Percentiles rank a stretch among this genome's conserved stretches.
Conservation (phyloP, 208 protist species). For the Trypanosoma rangeli region DNA sequence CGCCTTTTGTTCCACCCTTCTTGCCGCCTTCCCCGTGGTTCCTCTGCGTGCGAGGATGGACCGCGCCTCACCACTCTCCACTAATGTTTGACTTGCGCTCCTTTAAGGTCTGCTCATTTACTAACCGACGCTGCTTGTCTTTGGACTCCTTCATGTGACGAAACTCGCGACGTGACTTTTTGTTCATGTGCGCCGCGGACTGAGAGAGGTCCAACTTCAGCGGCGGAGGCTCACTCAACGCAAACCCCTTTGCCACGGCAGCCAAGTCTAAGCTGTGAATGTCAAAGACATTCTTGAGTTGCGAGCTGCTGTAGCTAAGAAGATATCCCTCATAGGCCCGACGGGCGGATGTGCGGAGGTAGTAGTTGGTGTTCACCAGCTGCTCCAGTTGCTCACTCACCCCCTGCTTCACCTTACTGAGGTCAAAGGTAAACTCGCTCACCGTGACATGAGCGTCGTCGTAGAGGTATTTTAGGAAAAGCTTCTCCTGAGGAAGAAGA, state of each 20-base stretch:
- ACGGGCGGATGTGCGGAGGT: constrained; percentile 95
- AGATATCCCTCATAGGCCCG: constrained; percentile 98
- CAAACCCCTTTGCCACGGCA: constrained; percentile 93
- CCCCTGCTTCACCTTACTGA: constrained; percentile 93
- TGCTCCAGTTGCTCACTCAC: constrained; percentile 95
- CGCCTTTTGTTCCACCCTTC: neutral
- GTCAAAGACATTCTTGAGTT: constrained; percentile 99
- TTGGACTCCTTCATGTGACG: constrained; percentile 70
- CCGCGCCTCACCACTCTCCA: constrained; percentile 64
- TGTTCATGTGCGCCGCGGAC: constrained; percentile 89
- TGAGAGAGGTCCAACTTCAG: constrained; percentile 92
- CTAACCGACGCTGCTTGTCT: constrained; percentile 51
- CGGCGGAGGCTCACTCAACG: constrained; percentile 87
- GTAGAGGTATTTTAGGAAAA: constrained; percentile 98
- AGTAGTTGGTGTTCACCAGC: constrained; percentile 98
- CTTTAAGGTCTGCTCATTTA: constrained; percentile 44
- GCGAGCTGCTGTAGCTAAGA: constrained; percentile 97
- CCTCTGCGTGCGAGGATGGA: neutral
- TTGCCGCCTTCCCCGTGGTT: no score
- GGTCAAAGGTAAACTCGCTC: constrained; percentile 98
- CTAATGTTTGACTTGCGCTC: constrained; percentile 83
- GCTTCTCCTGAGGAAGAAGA: constrained; percentile 97
- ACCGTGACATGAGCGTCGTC: constrained; percentile 95
- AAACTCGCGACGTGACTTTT: constrained; percentile 83
- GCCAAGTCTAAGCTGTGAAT: constrained; percentile 96